phyloP scores from a whole-genome alignment of 371 early-diverging fungal species.

The Coemansia sp. region DNA sequence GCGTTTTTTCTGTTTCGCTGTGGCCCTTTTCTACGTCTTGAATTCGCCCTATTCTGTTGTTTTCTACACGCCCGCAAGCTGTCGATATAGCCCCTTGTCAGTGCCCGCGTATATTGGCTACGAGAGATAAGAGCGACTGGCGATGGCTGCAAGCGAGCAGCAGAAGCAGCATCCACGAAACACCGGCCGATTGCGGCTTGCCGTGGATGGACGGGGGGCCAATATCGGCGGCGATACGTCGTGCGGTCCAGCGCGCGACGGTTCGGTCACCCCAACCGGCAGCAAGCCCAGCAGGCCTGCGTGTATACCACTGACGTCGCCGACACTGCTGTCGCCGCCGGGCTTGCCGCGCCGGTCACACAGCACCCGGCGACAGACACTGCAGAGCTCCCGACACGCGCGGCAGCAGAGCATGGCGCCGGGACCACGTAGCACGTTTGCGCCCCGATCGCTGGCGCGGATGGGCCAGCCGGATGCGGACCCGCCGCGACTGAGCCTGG shows the following conservation, averaged over 20 bases:
- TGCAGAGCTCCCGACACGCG: constrained; percentile 2
- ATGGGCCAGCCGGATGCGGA: constrained; percentile 4
- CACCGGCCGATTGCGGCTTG: neutral
- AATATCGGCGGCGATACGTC: neutral
- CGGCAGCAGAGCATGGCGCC: constrained; percentile 4
- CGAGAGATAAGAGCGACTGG: neutral
- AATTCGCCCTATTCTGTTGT: too few species aligned
- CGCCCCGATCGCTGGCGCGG: constrained; percentile 7
- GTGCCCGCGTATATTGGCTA: neutral
- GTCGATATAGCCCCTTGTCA: too few species aligned
- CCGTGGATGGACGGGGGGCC: neutral
- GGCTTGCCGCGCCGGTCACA: neutral
- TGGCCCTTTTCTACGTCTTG: neutral
- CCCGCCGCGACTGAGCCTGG: constrained; percentile 34
- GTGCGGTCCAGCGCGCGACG: neutral
- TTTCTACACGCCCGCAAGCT: too few species aligned
- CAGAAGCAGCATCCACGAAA: neutral
- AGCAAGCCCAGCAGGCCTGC: neutral
- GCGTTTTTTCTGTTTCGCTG: neutral
- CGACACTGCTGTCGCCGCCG: constrained; percentile 11
- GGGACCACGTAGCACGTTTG: constrained; percentile 1
- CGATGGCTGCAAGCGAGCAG: constrained; percentile 10
- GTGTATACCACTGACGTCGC: constrained; percentile 15
- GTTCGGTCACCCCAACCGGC: neutral
- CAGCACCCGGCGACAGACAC: constrained; percentile 3